phyloP scores from a whole-genome alignment of 805 yeast species.

The Candida golubevii region DNA sequence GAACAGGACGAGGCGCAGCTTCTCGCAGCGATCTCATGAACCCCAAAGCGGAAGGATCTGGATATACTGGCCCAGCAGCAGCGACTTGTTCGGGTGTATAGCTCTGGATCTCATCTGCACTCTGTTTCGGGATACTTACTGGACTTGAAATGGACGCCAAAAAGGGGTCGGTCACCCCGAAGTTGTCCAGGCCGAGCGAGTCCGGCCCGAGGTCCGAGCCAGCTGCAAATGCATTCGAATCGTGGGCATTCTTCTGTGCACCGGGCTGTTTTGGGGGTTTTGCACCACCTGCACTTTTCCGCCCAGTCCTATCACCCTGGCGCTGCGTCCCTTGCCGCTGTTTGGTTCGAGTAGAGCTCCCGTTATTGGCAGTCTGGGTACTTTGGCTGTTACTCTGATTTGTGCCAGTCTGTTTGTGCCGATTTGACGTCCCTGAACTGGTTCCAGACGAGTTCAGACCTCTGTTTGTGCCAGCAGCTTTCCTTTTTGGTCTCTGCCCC shows the following conservation, averaged over 20 bases:
- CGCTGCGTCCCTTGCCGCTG: no score
- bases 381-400: no score
- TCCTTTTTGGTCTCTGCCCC: no score
- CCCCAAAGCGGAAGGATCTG: slow-evolving; percentile 29
- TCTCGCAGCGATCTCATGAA: slow-evolving; percentile 16
- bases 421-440: no score
- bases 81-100: slow-evolving; percentile 6
- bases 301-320: no score
- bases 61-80: slow-evolving; percentile 28
- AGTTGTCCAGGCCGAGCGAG: neutral
- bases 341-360: no score
- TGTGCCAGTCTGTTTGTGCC: no score
- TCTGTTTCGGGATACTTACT: neutral
- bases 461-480: no score
- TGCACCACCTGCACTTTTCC: neutral
- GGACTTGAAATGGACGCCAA: neutral
- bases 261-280: neutral
- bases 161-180: neutral
- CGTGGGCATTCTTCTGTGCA: neutral
- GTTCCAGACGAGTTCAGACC: no score
- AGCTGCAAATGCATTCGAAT: neutral
- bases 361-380: no score
- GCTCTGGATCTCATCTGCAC: neutral
- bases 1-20: slow-evolving; percentile 24
- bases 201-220: neutral